Base-by-base conservation (phyloP, 306 rosid species). In the Cucurbita moschata region DNA sequence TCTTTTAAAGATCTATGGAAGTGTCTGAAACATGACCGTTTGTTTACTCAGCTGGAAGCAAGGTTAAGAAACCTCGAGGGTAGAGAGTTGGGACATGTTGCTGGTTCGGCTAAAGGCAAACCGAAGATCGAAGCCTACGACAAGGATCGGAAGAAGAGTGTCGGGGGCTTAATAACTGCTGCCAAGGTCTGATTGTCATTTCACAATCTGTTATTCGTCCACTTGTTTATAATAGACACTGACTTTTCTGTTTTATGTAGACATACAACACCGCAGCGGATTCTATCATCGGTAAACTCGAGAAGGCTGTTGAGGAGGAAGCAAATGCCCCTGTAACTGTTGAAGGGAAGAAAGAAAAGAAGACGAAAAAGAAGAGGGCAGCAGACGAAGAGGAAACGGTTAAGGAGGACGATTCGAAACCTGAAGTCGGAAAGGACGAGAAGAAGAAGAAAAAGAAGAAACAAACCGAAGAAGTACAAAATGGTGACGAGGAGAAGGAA, bases 41-140 rank as follows among this genome's bases (percentile, higher is more conserved):
- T 26, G 37, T 65, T 23, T 78, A 46, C 9, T 9, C 84, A 87
- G 92, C 86, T 92, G 81, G 99, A 94, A 80, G 92, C 90, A 43
- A 85, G 97, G 40, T 82, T 94, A 64, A 88, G 99, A 81, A 86
- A 55, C 59, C 92, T 91, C 13, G 99, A 94, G 81, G 99, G 99
- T 70, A 89, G 71, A 75, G 96, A 91, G 69, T 83, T 94, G 64
- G 89, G 97, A 43, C 92, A 83, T 8, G 85, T 60, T 78, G 89
- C 97, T 52, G 92, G 97, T 63, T 94, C 99, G 13, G 88, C 96
- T 53, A 94, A 89, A 81, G 97, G 97, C 72, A 94, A 91, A 60
- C 96, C 97, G 2, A 89, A 83, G 82, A 91, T 94, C 7, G 92
- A 91, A 86, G 88, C 82, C 66, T 94, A 94, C 68, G 99, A 91